phyloP scores from a whole-genome alignment of 495 filamentous ascomycete species.

The Trichoderma asperelloides region DNA sequence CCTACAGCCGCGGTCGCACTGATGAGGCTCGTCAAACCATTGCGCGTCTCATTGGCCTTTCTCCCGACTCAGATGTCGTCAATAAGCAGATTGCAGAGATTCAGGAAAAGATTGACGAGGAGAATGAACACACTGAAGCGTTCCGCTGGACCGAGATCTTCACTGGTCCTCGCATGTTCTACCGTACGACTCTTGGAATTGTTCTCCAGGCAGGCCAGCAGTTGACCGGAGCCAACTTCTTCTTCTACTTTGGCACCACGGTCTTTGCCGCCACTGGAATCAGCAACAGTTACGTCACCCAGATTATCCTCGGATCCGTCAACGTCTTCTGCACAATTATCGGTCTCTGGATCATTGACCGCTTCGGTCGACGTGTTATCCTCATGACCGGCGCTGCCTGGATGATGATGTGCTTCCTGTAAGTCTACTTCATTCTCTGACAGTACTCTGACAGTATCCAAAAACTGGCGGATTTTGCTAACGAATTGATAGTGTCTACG shows the following conservation, averaged over 20 bases:
- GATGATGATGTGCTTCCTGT: conserved; percentile 60
- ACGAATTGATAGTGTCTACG: conserved; percentile 44
- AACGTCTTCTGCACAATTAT: conserved; percentile 60
- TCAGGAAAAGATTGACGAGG: conserved; percentile 52
- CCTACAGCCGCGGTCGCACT: conserved; percentile 54
- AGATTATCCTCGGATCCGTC: conserved; percentile 60
- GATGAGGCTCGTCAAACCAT: conserved; percentile 64
- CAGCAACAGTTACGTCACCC: conserved; percentile 54
- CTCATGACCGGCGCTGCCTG: conserved; percentile 58
- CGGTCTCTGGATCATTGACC: conserved; percentile 60
- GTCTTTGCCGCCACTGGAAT: conserved; percentile 59
- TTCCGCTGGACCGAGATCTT: conserved; percentile 58
- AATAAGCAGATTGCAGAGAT: conserved; percentile 65
- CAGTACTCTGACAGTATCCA: conserved; percentile 31
- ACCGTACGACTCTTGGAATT: conserved; percentile 62
- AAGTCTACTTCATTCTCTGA: conserved; percentile 25
- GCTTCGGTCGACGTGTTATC: conserved; percentile 56
- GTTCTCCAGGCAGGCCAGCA: conserved; percentile 65
- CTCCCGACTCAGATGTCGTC: conserved; percentile 52
- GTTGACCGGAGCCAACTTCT: conserved; percentile 49
- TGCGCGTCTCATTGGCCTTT: conserved; percentile 60
- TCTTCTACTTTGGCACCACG: conserved; percentile 45
- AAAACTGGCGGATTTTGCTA: conserved; percentile 43
- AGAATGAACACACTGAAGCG: conserved; percentile 50
- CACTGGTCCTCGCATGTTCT: conserved; percentile 63